Conservation (phyloP, 129 eudicot genomes). For the Flaveria robusta region DNA sequence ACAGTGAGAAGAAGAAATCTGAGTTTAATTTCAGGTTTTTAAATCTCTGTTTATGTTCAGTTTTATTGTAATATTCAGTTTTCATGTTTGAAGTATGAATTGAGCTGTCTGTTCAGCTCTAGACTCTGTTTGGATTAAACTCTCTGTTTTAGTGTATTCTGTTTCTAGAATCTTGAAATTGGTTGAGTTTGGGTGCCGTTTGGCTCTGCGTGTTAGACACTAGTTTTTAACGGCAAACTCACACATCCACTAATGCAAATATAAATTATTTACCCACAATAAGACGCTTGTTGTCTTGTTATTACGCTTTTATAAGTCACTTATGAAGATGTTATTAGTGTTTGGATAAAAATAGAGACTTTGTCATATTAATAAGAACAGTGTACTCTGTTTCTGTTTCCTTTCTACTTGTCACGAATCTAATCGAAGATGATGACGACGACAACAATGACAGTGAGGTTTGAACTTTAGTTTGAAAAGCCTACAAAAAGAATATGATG, state of each 20-base stretch:
- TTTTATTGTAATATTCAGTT: slow-evolving; percentile 28
- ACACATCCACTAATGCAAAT: too few relatives aligned
- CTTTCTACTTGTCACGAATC: not conserved
- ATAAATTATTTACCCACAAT: too few relatives aligned
- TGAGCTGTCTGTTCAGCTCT: slow-evolving; percentile 52
- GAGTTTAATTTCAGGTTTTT: slow-evolving; percentile 58
- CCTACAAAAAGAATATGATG: slow-evolving; percentile 40
- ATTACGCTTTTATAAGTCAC: too few relatives aligned
- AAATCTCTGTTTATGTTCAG: slow-evolving; percentile 33
- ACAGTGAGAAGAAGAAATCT: slow-evolving; percentile 54
- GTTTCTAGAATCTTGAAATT: not conserved
- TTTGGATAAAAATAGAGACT: too few relatives aligned
- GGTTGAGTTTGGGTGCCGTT: too few relatives aligned
- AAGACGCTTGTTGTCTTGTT: too few relatives aligned
- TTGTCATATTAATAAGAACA: too few relatives aligned
- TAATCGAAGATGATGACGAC: not conserved
- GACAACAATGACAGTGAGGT: not conserved
- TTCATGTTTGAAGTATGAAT: slow-evolving; percentile 25
- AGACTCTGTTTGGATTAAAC: slow-evolving; percentile 36
- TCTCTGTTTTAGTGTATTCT: slow-evolving; percentile 8
- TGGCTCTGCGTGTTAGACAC: too few relatives aligned
- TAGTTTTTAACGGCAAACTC: too few relatives aligned
- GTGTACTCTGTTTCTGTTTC: too few relatives aligned
- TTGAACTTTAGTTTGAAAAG: slow-evolving; percentile 4
- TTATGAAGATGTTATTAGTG: too few relatives aligned